A percentile compares a stretch with the other conserved stretches of the same genome.
phyloP scores from a whole-genome alignment of 352 stramenopile genomes.

The Globisporangium iwayamae region DNA sequence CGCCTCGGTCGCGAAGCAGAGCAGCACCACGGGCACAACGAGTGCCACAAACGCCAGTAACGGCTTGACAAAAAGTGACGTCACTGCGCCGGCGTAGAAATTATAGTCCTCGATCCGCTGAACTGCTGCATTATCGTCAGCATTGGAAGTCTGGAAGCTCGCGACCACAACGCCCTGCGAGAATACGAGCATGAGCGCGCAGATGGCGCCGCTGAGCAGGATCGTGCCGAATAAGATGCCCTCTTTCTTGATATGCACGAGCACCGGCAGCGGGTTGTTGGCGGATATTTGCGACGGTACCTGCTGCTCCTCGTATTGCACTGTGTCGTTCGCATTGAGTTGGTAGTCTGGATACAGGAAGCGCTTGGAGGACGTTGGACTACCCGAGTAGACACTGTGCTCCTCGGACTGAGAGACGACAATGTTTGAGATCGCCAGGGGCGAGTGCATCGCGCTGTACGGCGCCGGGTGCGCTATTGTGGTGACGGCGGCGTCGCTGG shows the following conservation, averaged over 20 bases:
- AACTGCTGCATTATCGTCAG: not conserved
- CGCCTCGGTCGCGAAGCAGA: conserved; percentile 50
- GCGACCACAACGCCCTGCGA: conserved; percentile 33
- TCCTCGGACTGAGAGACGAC: conserved; percentile 43
- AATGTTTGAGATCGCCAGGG: conserved; percentile 66
- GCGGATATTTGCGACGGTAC: not conserved
- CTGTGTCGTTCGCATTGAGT: conserved; percentile 5
- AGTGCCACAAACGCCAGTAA: conserved; percentile 42
- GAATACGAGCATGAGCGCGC: conserved; percentile 30
- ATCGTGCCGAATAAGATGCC: conserved; percentile 32
- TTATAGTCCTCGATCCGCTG: conserved; percentile 26
- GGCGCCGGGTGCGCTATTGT: conserved; percentile 4
- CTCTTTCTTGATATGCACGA: conserved; percentile 36
- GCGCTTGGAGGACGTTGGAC: conserved; percentile 21
- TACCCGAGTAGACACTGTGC: conserved; percentile 13
- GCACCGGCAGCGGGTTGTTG: conserved; percentile 34
- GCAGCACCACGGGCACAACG: conserved; percentile 45
- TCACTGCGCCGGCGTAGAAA: conserved; percentile 35
- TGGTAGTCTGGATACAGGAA: conserved; percentile 31
- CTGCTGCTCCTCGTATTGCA: not conserved
- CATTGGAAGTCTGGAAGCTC: conserved; percentile 19
- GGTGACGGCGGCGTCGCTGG: not conserved
- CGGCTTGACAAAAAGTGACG: conserved; percentile 37
- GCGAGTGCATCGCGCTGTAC: conserved; percentile 40
- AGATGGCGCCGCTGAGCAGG: conserved; percentile 16